Evolutionary conservation across 192 early-diverging fungal species (phyloP), one percentile per base, ranked within the genome.

Genomic region (Coemansia sp.): DNA sequence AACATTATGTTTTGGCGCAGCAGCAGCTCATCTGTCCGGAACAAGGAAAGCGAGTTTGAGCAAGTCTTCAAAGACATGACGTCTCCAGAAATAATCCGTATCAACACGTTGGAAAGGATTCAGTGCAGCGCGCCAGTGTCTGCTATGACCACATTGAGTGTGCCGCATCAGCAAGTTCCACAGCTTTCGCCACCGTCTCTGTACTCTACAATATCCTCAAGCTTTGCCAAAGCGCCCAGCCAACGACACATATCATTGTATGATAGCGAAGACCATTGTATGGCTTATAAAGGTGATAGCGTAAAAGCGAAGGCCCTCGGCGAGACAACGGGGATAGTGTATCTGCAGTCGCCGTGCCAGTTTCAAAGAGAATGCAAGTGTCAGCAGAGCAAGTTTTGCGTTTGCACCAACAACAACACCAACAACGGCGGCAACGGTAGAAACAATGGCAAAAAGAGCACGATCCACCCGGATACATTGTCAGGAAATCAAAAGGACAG

Each of bases 1-100:
- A 59, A 38, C 16, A 38, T 6, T 12, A 13, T 56, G 12, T 67
- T 72, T 44, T 77, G 75, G 75, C 50, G 57, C 14, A 17, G 51
- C 48, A 17, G 57, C n/a, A 67, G 62, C 25, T 53, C 56, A 3
- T 49, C 55, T 64, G 58, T 57, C 2, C 53, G 64, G 17, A 19
- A 48, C 6, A 50, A 63, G 42, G 2, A 49, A 20, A 46, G 41
- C 7, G 32, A 56, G 10, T 46, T 64, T 20, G 61, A 69, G 16
- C 61, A 60, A 16, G 53, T 59, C n/a, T 77, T 82, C 44, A 63
- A 74, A 46, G 46, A 25, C 16, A 58, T 76, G 53, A 77, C 79
- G 1, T 77, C 75, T 37, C 65, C 75, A 22, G 79, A 82, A 40
- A 73, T 82, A 11, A 57, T 82, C 25, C 79, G 74, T n/a, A 41